Evolutionary conservation across 148 eudicot species (phyloP), one percentile per base, ranked within the genome.

Genomic region (Pouteria glomerata): DNA sequence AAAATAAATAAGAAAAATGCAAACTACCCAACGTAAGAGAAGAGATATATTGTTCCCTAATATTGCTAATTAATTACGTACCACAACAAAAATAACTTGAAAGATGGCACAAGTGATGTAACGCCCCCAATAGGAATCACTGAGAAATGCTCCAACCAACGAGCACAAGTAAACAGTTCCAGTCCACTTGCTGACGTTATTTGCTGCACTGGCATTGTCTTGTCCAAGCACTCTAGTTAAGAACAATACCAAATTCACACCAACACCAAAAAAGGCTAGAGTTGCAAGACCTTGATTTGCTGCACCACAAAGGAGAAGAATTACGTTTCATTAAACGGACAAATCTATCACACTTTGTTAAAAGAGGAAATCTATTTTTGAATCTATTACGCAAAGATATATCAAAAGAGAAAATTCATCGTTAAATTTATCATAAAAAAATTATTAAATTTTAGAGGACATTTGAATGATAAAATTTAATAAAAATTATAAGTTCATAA

Each of bases 91-190:
- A 53, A 95, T 82, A 37, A 86, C 7, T 68, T 95, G 99, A 63
- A 88, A 95, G 73, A 95, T 56, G 21, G 89, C 77, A 77, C 96
- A 91, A 42, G 99, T 95, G 47, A 88, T 75, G 77, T 84, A 95
- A 31, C 99, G 92, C 6, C 99, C 99, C 94, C 96, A 92, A 53
- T 95, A 95, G 0, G 99, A 95, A 70, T 95, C 99, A 35, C 99
- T 95, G 26, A 95, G 90, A 66, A 95, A 95, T 18, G 99, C 99
- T 27, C 90, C 98, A 11, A 95, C 59, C 30, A 95, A 69, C 1
- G 99, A 95, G 82, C 85, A 95, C 75, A 95, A 57, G 74, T 95
- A 95, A 33, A 95, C 97, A 4, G 97, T 91, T 59, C 97, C 99
- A 1, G 97, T 95, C 99, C 98, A 95, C 27, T 70, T 80, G 86